These are phyloP conservation scores for Leccinum broughii DNA, from an alignment of 768 basidiomycete species.

Conservation along the genomic window DNA sequence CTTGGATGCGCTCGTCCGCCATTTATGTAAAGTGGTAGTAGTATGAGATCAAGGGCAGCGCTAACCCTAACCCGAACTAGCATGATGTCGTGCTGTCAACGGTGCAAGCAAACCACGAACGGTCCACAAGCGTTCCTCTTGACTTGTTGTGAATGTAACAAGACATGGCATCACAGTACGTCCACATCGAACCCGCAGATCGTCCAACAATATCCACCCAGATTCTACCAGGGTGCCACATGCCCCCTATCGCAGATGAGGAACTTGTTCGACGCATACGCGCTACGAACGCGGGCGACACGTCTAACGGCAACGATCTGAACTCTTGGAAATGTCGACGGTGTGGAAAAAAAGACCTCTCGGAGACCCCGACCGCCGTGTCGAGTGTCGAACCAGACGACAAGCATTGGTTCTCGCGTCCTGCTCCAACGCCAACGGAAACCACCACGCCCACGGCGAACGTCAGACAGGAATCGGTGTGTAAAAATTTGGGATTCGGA, in stretches of 20 bases:
- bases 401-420: background rate
- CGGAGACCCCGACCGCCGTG: slow-evolving; percentile 1
- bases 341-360: slow-evolving; percentile 25
- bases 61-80: slow-evolving; percentile 29
- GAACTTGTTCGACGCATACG: slow-evolving; percentile 29
- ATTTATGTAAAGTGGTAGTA: background rate
- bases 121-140: slow-evolving; percentile 34
- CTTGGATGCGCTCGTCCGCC: slow-evolving; percentile 63
- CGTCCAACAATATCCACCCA: background rate
- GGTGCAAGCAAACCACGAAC: slow-evolving; percentile 28
- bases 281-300: slow-evolving; percentile 27
- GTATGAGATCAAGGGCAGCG: background rate
- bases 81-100: slow-evolving; percentile 18
- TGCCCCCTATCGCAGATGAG: slow-evolving; percentile 29
- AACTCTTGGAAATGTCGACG: slow-evolving; percentile 32
- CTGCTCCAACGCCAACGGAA: background rate
- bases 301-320: slow-evolving; percentile 18
- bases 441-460: background rate
- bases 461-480: slow-evolving; percentile 11
- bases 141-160: slow-evolving; percentile 34
- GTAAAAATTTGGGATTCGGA: background rate
- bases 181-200: background rate
- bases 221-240: slow-evolving; percentile 30
- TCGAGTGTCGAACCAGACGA: slow-evolving; percentile 8
- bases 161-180: slow-evolving; percentile 37